Conservation (phyloP, 352 stramenopile genomes). For the Phytophthora europaea region DNA sequence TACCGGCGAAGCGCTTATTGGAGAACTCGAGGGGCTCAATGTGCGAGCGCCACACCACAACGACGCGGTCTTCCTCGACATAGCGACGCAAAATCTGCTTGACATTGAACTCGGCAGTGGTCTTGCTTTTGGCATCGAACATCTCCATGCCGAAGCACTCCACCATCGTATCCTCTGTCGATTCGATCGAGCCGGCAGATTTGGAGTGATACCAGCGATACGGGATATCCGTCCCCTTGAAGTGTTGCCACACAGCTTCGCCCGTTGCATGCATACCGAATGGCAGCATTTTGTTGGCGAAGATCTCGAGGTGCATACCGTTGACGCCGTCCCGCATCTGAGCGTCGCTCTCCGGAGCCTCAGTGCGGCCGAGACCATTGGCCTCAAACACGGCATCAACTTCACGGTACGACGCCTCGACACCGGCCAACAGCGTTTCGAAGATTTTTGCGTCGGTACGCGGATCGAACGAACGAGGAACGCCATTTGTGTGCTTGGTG, state of each 20-base stretch:
- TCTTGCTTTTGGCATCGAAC: slow-evolving; percentile 43
- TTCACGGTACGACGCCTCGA: slow-evolving; percentile 40
- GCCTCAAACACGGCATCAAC: slow-evolving; percentile 40
- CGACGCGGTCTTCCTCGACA: slow-evolving; percentile 55
- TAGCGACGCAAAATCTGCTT: slow-evolving; percentile 44
- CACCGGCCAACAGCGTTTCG: slow-evolving; percentile 34
- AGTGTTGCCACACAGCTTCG: slow-evolving; percentile 50
- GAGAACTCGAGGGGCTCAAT: slow-evolving; percentile 64
- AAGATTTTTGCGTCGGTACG: slow-evolving; percentile 39
- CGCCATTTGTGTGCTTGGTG: slow-evolving; percentile 37
- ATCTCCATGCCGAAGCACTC: slow-evolving; percentile 48
- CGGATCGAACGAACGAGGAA: slow-evolving; percentile 23
- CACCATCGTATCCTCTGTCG: slow-evolving; percentile 46
- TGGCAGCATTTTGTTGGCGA: slow-evolving; percentile 49
- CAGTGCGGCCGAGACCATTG: slow-evolving; percentile 42
- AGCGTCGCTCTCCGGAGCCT: slow-evolving; percentile 37
- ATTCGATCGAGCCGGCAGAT: slow-evolving; percentile 34
- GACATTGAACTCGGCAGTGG: slow-evolving; percentile 41
- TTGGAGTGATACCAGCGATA: slow-evolving; percentile 43
- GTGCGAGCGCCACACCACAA: slow-evolving; percentile 66
- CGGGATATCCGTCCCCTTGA: slow-evolving; percentile 44
- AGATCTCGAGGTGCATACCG: slow-evolving; percentile 44
- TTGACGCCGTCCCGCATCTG: slow-evolving; percentile 40
- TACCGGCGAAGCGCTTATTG: slow-evolving; percentile 47
- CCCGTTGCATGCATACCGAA: slow-evolving; percentile 50